Evolutionary conservation across 1,139 yeast genomes (phyloP), one percentile per base, ranked within the genome.

Genomic region (Casaregolazyma suthepensis): DNA sequence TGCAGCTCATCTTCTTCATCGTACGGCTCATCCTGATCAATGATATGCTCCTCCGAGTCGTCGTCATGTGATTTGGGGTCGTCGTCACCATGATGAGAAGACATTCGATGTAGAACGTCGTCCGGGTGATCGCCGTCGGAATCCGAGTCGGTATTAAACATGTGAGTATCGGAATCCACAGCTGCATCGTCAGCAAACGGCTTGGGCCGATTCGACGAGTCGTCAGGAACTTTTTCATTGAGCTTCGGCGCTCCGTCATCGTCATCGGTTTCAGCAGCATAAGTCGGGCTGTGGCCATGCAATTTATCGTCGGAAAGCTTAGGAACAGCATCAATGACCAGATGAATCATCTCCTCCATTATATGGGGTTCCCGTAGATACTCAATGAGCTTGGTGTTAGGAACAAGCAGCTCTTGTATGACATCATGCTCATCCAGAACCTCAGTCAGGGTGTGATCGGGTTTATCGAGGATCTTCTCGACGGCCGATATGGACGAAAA

Each of bases 401-500:
- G 89, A 38, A 90, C 82, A 61, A 87, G 74, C 48, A 91, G 75
- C 66, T 91, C 96, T 59, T 91, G 95, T 38, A 90, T 76, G 52
- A 93, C 74, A 61, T 90, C 97, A 59, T 82, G 87, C 65, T 91
- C 96, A 64, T 90, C 96, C 59, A 91, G 74, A 42, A 91, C 71
- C 60, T 87, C 88, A 55, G 80, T 76, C 55, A 91, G 73, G 5
- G 83, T 66, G 59, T 71, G 72, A 58, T 76, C 76, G 50, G 80
- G 77, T 59, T 76, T 75, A 61, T 85, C 87, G 59, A 93, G 77
- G 48, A 91, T 76, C 53, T 84, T 82, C 59, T 88, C 82, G 54
- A 91, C 82, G 56, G 87, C 80, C 9, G 91, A 83, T 48, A 83
- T 80, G 51, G 89, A 81, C 51, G 90, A 81, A 69, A 87, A 87